A percentile compares a stretch with the other conserved stretches of the same genome.
These are phyloP conservation scores for Globisporangium heterothallicum DNA, from an alignment of 352 stramenopile species.

Conservation along the genomic window DNA sequence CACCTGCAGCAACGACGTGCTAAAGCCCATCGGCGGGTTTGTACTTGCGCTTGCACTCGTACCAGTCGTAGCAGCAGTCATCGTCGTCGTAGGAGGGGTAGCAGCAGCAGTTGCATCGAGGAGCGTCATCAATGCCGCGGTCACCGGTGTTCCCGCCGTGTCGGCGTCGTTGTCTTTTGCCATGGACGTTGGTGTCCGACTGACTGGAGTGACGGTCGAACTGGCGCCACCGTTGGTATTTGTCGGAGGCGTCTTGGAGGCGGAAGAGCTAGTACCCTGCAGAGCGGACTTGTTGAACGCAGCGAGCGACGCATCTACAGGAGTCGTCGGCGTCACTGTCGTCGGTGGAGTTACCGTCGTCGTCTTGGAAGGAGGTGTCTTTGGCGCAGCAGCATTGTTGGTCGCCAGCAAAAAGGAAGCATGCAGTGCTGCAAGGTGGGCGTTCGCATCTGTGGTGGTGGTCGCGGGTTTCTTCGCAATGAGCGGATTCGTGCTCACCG, in stretches of 20 bases:
- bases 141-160: too few species aligned
- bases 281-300: not conserved
- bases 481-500: not conserved
- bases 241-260: not conserved
- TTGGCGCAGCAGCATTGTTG: not conserved
- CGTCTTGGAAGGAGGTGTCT: not conserved
- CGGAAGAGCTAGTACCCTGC: not conserved
- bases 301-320: not conserved
- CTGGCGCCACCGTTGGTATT: too few species aligned
- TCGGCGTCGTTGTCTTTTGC: too few species aligned
- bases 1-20: conserved; percentile 11
- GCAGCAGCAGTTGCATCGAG: too few species aligned
- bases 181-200: too few species aligned
- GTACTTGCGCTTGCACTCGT: not conserved
- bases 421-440: conserved; percentile 8
- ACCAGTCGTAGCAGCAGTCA: not conserved
- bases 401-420: conserved; percentile 11
- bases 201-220: too few species aligned
- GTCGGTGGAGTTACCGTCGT: not conserved
- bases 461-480: not conserved
- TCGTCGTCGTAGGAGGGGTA: not conserved
- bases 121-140: too few species aligned
- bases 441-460: not conserved
- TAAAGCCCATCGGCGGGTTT: conserved; percentile 3
- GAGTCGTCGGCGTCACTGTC: not conserved